Conservation (phyloP, 2,329 filamentous ascomycete genomes). For the Fusarium zealandicum region DNA sequence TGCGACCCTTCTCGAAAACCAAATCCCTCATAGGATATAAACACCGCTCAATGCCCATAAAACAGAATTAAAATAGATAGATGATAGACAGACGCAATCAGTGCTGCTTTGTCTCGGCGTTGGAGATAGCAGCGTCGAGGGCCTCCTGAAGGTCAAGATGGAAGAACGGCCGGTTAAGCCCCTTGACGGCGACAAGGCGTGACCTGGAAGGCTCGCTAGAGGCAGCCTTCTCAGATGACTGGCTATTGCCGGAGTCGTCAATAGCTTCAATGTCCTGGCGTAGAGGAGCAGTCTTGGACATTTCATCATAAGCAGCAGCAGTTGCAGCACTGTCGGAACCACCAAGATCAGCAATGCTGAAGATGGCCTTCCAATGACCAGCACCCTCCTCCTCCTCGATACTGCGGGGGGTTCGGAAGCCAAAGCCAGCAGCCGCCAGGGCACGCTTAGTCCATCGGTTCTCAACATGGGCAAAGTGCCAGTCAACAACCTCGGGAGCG, state of each 20-base stretch:
- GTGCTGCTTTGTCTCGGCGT: slow-evolving; percentile 44
- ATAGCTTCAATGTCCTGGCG: slow-evolving; percentile 43
- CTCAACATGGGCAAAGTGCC: slow-evolving; percentile 60
- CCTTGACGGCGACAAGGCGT: slow-evolving; percentile 51
- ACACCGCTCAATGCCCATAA: slow-evolving; percentile 13
- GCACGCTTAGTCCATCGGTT: slow-evolving; percentile 66
- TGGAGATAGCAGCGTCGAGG: slow-evolving; percentile 53
- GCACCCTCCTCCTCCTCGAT: slow-evolving; percentile 28
- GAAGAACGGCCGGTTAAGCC: slow-evolving; percentile 60
- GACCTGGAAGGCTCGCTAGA: slow-evolving; percentile 41
- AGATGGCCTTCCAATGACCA: slow-evolving; percentile 74
- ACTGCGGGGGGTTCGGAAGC: slow-evolving; percentile 48
- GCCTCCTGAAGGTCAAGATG: slow-evolving; percentile 60
- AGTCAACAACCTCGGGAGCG: slow-evolving; percentile 53
- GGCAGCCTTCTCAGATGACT: slow-evolving; percentile 40
- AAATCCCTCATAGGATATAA: not conserved
- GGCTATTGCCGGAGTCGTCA: slow-evolving; percentile 35
- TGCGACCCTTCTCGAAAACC: not conserved
- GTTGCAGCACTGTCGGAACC: slow-evolving; percentile 68
- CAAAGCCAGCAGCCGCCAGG: slow-evolving; percentile 61
- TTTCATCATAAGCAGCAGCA: slow-evolving; percentile 68
- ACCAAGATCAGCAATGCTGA: slow-evolving; percentile 88
- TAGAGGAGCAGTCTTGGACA: slow-evolving; percentile 40
- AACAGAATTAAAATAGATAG: slow-evolving; percentile 3
- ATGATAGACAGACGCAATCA: slow-evolving; percentile 14